Conservation (phyloP, 768 basidiomycete species). For the Neoboletus subvelutipes region DNA sequence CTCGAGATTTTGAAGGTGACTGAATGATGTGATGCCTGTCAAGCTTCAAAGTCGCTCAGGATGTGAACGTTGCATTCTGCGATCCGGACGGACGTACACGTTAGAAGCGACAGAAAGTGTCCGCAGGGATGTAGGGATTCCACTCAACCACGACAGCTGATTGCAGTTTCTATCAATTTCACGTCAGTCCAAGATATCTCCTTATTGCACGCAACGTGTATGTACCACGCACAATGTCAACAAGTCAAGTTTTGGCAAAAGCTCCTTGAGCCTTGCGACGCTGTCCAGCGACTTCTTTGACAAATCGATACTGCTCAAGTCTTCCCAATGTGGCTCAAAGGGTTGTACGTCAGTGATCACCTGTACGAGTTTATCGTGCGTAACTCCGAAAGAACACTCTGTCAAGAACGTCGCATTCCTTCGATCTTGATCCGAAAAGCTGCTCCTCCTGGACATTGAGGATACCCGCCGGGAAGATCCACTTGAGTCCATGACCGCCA, state of each 20-base stretch:
- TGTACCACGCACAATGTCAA: conserved; percentile 65
- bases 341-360: conserved; percentile 94
- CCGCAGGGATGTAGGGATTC: conserved; percentile 68
- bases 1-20: conserved; percentile 83
- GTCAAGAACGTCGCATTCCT: conserved; percentile 77
- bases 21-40: conserved; percentile 83
- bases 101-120: conserved; percentile 78
- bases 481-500: conserved; percentile 21
- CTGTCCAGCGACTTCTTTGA: conserved; percentile 58
- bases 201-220: conserved; percentile 2
- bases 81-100: conserved; percentile 41
- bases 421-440: conserved; percentile 32
- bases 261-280: conserved; percentile 79
- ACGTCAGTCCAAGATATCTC: conserved; percentile 16
- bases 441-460: conserved; percentile 45
- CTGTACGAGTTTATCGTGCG: conserved; percentile 88
- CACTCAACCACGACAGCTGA: conserved; percentile 76
- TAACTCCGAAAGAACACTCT: conserved; percentile 93
- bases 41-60: conserved; percentile 49
- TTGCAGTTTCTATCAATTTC: conserved; percentile 59
- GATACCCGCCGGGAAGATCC: conserved; percentile 40
- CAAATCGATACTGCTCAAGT: conserved; percentile 71
- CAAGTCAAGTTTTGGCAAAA: conserved; percentile 76
- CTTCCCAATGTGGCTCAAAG: conserved; percentile 94
- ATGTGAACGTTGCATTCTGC: conserved; percentile 11